phyloP scores from a whole-genome alignment of 2,329 filamentous ascomycete species.

The Venturia effusa region DNA sequence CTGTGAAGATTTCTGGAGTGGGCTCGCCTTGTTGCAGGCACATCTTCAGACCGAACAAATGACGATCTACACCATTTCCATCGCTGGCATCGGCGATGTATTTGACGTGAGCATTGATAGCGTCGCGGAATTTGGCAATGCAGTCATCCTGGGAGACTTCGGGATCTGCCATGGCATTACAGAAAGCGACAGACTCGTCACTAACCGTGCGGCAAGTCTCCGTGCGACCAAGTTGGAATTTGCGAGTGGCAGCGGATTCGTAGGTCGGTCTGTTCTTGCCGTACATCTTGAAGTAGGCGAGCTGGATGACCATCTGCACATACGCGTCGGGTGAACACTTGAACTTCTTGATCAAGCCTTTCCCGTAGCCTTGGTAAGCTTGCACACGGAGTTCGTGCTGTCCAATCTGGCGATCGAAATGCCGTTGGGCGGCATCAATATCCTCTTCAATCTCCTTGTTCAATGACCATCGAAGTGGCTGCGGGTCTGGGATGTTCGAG shows the following conservation, averaged over 20 bases:
- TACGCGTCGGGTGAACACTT: conserved; percentile 96
- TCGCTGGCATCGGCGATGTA: conserved; percentile 86
- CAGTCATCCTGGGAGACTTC: conserved; percentile 52
- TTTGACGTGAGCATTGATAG: conserved; percentile 70
- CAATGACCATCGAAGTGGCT: conserved; percentile 66
- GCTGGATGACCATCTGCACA: conserved; percentile 96
- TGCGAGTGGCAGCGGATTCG: conserved; percentile 87
- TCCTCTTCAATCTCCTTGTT: conserved; percentile 63
- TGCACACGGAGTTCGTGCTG: conserved; percentile 88
- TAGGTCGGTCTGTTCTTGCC: conserved; percentile 96
- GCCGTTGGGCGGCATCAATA: conserved; percentile 64
- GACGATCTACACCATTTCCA: conserved; percentile 87
- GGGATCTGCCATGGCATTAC: conserved; percentile 70
- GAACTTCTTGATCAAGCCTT: conserved; percentile 98
- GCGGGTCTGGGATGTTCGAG: conserved; percentile 73
- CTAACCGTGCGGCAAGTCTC: conserved; percentile 91
- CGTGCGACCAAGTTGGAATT: conserved; percentile 92
- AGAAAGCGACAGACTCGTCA: conserved; percentile 85
- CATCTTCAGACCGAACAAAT: conserved; percentile 96
- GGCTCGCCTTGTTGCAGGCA: conserved; percentile 71
- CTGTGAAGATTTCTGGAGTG: conserved; percentile 71
- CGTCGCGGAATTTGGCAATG: conserved; percentile 68
- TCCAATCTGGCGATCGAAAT: conserved; percentile 73
- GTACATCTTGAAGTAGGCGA: conserved; percentile 98
- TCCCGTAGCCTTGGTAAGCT: conserved; percentile 94